Percentiles rank a stretch among this genome's conserved stretches.
phyloP scores from a whole-genome alignment of 176 grass and related monocot species.

The Avena insularis region DNA sequence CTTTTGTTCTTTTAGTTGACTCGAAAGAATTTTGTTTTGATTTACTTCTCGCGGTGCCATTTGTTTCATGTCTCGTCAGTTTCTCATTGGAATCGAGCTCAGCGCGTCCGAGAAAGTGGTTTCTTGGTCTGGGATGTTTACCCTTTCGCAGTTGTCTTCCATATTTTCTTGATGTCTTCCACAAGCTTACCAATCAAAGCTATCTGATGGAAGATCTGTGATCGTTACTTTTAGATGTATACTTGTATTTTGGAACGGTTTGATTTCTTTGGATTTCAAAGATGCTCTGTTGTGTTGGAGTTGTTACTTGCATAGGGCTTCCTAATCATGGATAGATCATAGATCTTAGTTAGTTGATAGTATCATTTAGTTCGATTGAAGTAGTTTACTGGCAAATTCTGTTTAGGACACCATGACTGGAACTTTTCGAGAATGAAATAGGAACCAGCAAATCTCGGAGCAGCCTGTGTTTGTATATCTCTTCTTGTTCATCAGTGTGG shows the following conservation, averaged over 20 bases:
- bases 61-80: background rate
- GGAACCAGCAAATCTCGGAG: background rate
- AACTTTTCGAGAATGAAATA: background rate
- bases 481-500: background rate
- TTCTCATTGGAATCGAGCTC: background rate
- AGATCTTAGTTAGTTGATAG: background rate
- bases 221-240: background rate
- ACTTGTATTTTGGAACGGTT: background rate
- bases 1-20: background rate
- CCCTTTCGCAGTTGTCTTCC: background rate
- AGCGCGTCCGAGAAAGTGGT: background rate
- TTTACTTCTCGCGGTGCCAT: constrained; percentile 2
- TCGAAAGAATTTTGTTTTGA: background rate
- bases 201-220: constrained; percentile 4
- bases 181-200: background rate
- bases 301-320: background rate
- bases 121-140: background rate
- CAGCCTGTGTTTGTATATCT: background rate
- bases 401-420: background rate
- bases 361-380: background rate
- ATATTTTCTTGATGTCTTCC: background rate
- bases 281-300: background rate
- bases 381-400: background rate
- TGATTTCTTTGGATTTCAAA: background rate
- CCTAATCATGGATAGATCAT: constrained; percentile 4